Base-by-base conservation (phyloP, 148 eudicot genomes). In the Simmondsia chinensis region DNA sequence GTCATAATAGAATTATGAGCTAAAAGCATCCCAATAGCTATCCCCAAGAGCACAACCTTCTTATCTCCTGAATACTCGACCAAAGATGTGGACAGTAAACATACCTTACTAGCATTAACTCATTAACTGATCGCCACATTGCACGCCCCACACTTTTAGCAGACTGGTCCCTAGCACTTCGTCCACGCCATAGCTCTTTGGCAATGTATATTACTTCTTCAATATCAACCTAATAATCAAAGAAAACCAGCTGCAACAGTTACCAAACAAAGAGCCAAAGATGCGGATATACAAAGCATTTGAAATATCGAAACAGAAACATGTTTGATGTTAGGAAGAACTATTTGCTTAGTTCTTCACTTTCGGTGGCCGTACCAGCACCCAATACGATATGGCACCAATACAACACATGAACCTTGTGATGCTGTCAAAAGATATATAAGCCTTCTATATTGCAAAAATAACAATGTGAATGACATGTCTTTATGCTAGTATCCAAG, bases 91-190 rank as follows among this genome's bases (percentile, higher is more conserved):
- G 5, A 24, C n/a, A 40, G 41, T 33, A 42, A 29, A 43, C 34
- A 39, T 73, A 89, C 97, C 97, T 82, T 43, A 82, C 77, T 12
- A 91, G 94, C 81, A 91, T 82, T 52, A 91, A 68, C 61, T 91
- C 94, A 44, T 91, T 82, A 47, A 85, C 69, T 10, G 97, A 79
- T 48, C 94, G 94, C 97, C 97, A 85, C 88, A 91, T 69, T 65
- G 73, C 97, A 53, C 94, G 95, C 24, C 97, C 97, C 26, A 81
- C 78, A 43, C 70, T 81, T 69, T 71, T 78, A 38, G 46, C 49
- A 33, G 72, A 66, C 55, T 73, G 64, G 59, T 88, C 95, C 71
- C 79, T 76, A 17, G 95, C 94, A 74, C 97, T 91, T 69, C 94
- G 60, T 20, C 97, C 87, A 57, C 50, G 94, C 97, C 97, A 91